A percentile compares a stretch with the other conserved stretches of the same genome.
These are phyloP conservation scores for Alternaria viburni DNA, from an alignment of 2,329 filamentous ascomycete genomes.

Conservation along the genomic window DNA sequence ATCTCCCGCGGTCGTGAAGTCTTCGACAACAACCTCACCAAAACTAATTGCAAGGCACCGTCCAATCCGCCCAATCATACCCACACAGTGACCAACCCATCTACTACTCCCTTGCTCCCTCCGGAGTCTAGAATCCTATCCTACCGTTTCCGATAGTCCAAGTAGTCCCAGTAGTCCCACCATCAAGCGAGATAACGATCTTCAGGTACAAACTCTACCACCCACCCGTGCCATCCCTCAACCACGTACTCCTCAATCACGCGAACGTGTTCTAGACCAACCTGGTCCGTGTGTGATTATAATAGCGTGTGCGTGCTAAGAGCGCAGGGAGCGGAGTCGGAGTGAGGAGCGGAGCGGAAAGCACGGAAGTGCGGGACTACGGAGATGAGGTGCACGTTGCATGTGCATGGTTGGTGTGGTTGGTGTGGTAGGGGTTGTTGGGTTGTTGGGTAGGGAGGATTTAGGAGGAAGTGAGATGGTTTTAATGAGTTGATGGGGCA, in stretches of 20 bases:
- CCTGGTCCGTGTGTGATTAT: background rate
- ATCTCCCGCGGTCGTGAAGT: too few relatives aligned
- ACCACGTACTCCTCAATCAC: background rate
- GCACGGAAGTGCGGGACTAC: background rate
- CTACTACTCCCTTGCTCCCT: too few relatives aligned
- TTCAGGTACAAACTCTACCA: background rate
- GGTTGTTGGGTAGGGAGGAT: too few relatives aligned
- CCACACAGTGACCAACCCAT: background rate
- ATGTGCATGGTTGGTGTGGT: background rate
- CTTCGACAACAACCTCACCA: too few relatives aligned
- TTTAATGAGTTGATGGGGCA: too few relatives aligned
- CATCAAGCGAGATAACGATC: background rate
- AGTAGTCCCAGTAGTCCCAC: background rate
- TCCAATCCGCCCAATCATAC: background rate
- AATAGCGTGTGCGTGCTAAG: background rate
- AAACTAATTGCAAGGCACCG: background rate
- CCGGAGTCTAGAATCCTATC: background rate
- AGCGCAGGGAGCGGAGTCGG: background rate
- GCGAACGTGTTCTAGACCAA: background rate
- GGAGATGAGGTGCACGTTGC: background rate
- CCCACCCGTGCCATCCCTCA: background rate
- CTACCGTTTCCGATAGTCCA: background rate
- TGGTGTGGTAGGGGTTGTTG: background rate
- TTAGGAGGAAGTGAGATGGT: background rate
- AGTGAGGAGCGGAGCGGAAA: background rate